phyloP scores from a whole-genome alignment of 352 stramenopile genomes.

The Phytopythium helicoides region DNA sequence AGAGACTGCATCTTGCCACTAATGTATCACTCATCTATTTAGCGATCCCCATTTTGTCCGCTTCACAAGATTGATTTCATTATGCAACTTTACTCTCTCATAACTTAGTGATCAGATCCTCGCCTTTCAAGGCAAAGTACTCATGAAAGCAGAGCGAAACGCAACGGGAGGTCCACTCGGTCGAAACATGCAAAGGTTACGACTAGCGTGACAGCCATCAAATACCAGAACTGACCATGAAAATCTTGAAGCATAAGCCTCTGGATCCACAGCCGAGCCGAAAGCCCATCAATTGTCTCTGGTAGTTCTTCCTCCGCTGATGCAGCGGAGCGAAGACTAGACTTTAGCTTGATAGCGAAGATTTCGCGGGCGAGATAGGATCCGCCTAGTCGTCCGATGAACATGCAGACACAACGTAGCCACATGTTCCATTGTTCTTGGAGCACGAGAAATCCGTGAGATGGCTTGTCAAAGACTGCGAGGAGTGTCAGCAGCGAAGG shows the following conservation, averaged over 20 bases:
- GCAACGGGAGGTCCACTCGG: slow-evolving; percentile 59
- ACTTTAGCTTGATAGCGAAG: slow-evolving; percentile 80
- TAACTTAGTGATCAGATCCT: too few species aligned
- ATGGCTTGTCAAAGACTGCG: slow-evolving; percentile 72
- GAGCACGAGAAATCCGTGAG: slow-evolving; percentile 53
- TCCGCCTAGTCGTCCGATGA: slow-evolving; percentile 65
- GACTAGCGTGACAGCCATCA: slow-evolving; percentile 80
- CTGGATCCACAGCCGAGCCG: slow-evolving; percentile 77
- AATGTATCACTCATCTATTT: too few species aligned
- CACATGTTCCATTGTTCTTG: slow-evolving; percentile 76
- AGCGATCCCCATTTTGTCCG: too few species aligned
- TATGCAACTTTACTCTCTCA: too few species aligned
- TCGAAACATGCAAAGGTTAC: slow-evolving; percentile 87
- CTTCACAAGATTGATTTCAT: too few species aligned
- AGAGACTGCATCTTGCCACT: too few species aligned
- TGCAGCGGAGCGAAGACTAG: slow-evolving; percentile 35
- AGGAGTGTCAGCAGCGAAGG: slow-evolving; percentile 76
- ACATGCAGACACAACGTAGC: slow-evolving; percentile 87
- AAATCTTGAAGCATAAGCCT: slow-evolving; percentile 86
- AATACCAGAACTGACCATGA: slow-evolving; percentile 83
- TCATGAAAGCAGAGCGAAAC: slow-evolving; percentile 67
- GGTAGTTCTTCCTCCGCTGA: slow-evolving; percentile 2
- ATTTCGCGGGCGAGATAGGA: slow-evolving; percentile 80
- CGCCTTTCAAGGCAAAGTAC: too few species aligned
- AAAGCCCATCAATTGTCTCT: slow-evolving; percentile 55